Base-by-base conservation (phyloP, 805 yeast species). In the Yarrowia phangngaensis region DNA sequence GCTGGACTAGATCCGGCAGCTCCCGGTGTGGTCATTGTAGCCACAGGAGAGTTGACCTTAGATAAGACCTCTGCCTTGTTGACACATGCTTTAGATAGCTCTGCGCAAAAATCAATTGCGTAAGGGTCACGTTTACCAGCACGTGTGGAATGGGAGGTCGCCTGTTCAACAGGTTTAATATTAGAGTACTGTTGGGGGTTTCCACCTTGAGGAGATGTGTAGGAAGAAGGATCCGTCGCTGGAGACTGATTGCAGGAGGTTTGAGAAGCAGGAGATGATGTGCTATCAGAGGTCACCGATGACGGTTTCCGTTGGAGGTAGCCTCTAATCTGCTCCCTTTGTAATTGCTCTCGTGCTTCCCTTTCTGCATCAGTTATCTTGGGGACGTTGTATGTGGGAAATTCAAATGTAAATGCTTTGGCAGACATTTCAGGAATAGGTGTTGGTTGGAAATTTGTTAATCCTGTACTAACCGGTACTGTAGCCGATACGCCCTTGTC, bases 401-500 rank as follows among this genome's bases (percentile, higher is more conserved):
- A 79, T 36, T 76, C 79, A 54, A 74, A 73, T 3, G 79, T 66
- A 55, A 75, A 73, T 12, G 61, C 59, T 15, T 57, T 52, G 20
- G 51, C 12, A 4, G 30, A 17, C 38, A 45, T 31, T 9, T 27
- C 40, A 11, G 38, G 29, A 14, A 32, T 45, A 15, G 50, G 45
- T 4, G 38, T 30, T 13, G 50, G 24, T 13, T 31, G 16, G 9
- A 29, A 24, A 20, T 6, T 7, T 17, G 20, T n/a, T n/a, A 30
- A 4, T 6, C 20, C 19, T 4, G n/a, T 28, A 15, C 55, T 51
- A 7, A 61, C 58, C 7, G 1, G 29, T 12, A 12, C 23, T 19
- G 24, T 17, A n/a, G 51, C 16, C 4, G 20, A 29, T 12, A 28
- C 41, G 9, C 24, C 17, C 22, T 34, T 59, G 19, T 71, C 72